phyloP scores from a whole-genome alignment of 2,329 filamentous ascomycete species.

The Tolypocladium inflatum region DNA sequence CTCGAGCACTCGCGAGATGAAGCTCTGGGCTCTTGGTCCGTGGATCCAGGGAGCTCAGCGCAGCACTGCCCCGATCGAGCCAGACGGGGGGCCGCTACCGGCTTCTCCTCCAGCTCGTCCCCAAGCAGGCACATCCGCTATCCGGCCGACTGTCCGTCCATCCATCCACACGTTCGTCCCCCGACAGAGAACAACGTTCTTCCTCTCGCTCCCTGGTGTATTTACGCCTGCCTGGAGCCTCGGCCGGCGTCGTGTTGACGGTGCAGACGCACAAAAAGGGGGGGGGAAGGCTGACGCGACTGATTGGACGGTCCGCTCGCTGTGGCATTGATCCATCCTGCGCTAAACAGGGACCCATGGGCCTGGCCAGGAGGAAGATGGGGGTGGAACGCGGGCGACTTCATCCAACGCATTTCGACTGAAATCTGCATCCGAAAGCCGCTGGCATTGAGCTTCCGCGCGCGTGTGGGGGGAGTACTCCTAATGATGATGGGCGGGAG shows the following conservation, averaged over 20 bases:
- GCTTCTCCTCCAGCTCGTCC: not conserved
- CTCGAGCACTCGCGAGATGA: not conserved
- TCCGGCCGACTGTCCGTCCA: not conserved
- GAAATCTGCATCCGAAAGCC: not conserved
- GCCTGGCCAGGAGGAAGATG: not conserved
- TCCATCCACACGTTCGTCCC: not conserved
- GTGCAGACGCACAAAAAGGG: slow-evolving; percentile 8
- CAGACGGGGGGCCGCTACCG: not conserved
- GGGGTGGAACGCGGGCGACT: not conserved
- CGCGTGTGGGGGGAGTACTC: not conserved
- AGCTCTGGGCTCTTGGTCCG: not conserved
- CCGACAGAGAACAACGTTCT: not conserved
- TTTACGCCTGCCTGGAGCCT: slow-evolving; percentile 10
- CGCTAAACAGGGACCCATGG: slow-evolving; percentile 17
- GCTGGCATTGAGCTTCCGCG: not conserved
- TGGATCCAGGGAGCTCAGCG: not conserved
- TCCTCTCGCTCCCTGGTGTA: not conserved
- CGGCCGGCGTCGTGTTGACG: slow-evolving; percentile 18
- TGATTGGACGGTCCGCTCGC: slow-evolving; percentile 17
- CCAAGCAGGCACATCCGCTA: not conserved
- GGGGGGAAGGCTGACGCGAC: slow-evolving; percentile 4
- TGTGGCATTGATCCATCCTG: slow-evolving; percentile 18
- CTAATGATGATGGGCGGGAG: not conserved
- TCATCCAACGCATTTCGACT: not conserved
- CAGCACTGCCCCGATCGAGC: not conserved